Base-by-base conservation (phyloP, 2,329 filamentous ascomycete genomes). In the Corynespora cassiicola region DNA sequence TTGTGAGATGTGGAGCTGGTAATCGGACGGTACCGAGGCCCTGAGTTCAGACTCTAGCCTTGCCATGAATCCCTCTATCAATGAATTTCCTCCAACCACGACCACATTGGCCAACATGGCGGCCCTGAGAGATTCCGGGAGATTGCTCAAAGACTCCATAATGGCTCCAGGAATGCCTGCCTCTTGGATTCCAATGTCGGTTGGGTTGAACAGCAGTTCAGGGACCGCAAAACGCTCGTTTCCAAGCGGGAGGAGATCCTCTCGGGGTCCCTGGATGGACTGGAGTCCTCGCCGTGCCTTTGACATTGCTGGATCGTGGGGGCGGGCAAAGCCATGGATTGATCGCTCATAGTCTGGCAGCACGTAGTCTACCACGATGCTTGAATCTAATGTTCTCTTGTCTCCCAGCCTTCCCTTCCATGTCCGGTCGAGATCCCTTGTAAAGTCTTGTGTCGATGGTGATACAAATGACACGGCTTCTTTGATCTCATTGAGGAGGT, bases 401-500 rank as follows among this genome's bases (percentile, higher is more conserved):
- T 45, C 80, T 72, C 1, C 86, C 83, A 63, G 14, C 3, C 62
- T 47, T 4, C 61, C 60, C 66, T 90, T 94, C 90, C 90, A 96
- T 0, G 85, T 86, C 49, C 78, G 79, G 47, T 97, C 91, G 22
- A 99, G 79, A 54, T 96, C 89, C 6, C 66, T 61, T 17, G 77
- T 74, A 66, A 97, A 96, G 7, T 60, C 47, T 22, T 60, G 49
- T 14, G 52, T 31, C 60, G 95, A 83, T 1, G 81, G 73, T 2
- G 87, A 87, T 8, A 96, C 84, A 56, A 87, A 97, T 63, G 89
- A 95, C 1, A 87, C 84, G 4, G 86, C 79, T 65, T 99, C 94
- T 63, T 99, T 99, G 69, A 97, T 91, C 66, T 96, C 88, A 58
- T 96, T 96, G 64, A 96, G 90, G 33, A 97, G 86, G 66, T 95